Base-by-base conservation (phyloP, 2,329 filamentous ascomycete species). In the Aurifilum marmelostoma region DNA sequence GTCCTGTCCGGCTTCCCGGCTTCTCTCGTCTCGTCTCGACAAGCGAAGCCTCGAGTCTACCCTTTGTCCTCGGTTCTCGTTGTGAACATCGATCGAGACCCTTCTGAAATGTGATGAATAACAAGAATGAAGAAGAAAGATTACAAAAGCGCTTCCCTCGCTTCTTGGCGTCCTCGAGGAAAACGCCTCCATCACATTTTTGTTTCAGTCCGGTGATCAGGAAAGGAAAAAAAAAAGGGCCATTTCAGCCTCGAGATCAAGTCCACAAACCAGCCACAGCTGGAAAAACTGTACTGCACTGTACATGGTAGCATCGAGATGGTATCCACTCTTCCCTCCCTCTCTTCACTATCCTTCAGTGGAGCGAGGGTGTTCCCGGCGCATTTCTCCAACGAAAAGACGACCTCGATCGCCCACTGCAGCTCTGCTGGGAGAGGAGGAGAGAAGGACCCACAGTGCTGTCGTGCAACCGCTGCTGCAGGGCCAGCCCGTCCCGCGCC, bases 11-110 rank as follows among this genome's bases (percentile, higher is more conserved):
- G 59, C 65, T 62, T 27, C 41, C 9, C 32, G 32, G 4, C 34
- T 34, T 12, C 50, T 32, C 56, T 52, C 58, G 41, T 50, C 65
- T 67, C 65, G 59, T 62, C 52, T 67, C 59, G 50, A 62, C 59
- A 58, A 67, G 65, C 65, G 65, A 67, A n/a, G 43, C 58, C 32
- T n/a, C 27, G 29, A 14, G 12, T 18, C 29, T 29, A 24, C 58
- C 37, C 54, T 24, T 27, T 7, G 14, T 56, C 14, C 24, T 32
- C 24, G 24, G 4, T 6, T 56, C 24, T 18, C 34, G 2, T 29
- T 29, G n/a, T n/a, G 52, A 29, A 47, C 43, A n/a, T 11, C 21
- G 8, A 47, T 47, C 11, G 21, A 47, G 43, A 9, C 43, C 43
- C 18, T 47, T n/a, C 9, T n/a, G 34, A 8, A 8, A 34, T 34